A percentile compares a stretch with the other conserved stretches of the same genome.
phyloP scores from a whole-genome alignment of 2,329 filamentous ascomycete species.

The Fusarium hostae region DNA sequence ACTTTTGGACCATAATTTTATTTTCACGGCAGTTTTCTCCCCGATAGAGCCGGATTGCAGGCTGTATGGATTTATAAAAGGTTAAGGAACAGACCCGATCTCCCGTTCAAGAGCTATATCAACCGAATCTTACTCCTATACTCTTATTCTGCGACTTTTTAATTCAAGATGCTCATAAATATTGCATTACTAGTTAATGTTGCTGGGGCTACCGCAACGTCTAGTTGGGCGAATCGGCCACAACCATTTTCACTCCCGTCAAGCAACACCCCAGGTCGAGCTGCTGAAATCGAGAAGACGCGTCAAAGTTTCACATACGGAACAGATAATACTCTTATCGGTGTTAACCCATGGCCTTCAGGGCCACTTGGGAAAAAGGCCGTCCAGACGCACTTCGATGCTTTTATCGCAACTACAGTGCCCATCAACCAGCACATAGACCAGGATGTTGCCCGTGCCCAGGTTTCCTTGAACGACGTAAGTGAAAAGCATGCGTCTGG shows the following conservation, averaged over 20 bases:
- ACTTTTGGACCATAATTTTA: too few relatives aligned
- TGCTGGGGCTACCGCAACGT: rapidly evolving
- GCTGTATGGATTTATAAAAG: not conserved
- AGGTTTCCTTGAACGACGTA: not conserved
- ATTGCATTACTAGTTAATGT: not conserved
- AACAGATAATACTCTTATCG: not conserved
- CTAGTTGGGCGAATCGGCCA: not conserved
- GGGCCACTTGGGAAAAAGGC: not conserved
- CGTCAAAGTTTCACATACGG: not conserved
- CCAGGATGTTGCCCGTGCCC: not conserved
- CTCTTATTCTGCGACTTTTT: rapidly evolving
- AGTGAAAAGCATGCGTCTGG: rapidly evolving
- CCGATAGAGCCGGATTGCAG: rapidly evolving
- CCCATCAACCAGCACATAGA: not conserved
- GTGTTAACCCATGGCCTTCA: not conserved
- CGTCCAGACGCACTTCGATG: not conserved
- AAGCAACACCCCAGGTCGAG: not conserved
- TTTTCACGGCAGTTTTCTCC: not conserved
- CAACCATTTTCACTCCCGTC: not conserved
- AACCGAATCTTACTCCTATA: rapidly evolving
- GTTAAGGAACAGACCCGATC: too few relatives aligned
- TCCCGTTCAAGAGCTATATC: rapidly evolving
- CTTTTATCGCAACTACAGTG: rapidly evolving
- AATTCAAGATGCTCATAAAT: rapidly evolving
- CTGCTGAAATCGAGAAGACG: not conserved